Evolutionary conservation across 2,329 filamentous ascomycete species (phyloP).

Genomic region (Colletotrichum sansevieriae): DNA sequence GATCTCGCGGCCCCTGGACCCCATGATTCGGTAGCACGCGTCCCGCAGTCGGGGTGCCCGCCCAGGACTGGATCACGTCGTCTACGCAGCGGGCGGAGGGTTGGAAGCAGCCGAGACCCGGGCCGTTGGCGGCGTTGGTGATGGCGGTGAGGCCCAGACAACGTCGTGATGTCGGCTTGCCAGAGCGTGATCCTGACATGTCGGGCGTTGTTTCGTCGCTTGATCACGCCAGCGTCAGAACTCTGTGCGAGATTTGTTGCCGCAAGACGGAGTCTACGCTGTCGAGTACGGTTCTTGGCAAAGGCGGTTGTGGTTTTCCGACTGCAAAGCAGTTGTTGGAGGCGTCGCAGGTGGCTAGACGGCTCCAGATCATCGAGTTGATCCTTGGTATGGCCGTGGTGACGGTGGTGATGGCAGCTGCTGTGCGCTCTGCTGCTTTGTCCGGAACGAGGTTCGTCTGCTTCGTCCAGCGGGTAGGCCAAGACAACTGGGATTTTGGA

Average conservation of each 20-base stretch:
- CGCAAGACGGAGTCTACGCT: conserved; percentile 43
- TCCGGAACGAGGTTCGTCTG: background rate
- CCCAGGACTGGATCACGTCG: conserved; percentile 51
- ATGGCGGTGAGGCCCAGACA: conserved; percentile 50
- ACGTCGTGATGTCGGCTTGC: conserved; percentile 51
- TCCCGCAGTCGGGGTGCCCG: conserved; percentile 49
- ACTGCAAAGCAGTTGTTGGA: conserved; percentile 47
- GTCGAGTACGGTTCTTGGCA: conserved; percentile 39
- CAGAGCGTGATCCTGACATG: conserved; percentile 46
- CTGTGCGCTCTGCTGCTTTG: background rate
- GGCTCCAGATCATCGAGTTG: conserved; percentile 33
- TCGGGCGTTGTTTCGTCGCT: background rate
- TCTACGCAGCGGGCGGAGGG: conserved; percentile 52
- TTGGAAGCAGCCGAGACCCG: conserved; percentile 52
- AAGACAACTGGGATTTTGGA: conserved; percentile 2
- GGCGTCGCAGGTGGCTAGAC: conserved; percentile 34
- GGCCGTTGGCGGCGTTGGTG: conserved; percentile 52
- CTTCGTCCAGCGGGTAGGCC: conserved; percentile 14
- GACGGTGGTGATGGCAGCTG: conserved; percentile 16
- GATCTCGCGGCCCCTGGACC: conserved; percentile 43
- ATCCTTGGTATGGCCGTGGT: conserved; percentile 25
- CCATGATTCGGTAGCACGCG: conserved; percentile 48
- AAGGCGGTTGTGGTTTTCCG: conserved; percentile 43
- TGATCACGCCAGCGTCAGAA: conserved; percentile 20
- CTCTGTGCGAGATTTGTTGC: conserved; percentile 20